A percentile compares a stretch with the other conserved stretches of the same genome.
Evolutionary conservation across 495 filamentous ascomycete genomes (phyloP).

Genomic region (Jackrogersella minutella): DNA sequence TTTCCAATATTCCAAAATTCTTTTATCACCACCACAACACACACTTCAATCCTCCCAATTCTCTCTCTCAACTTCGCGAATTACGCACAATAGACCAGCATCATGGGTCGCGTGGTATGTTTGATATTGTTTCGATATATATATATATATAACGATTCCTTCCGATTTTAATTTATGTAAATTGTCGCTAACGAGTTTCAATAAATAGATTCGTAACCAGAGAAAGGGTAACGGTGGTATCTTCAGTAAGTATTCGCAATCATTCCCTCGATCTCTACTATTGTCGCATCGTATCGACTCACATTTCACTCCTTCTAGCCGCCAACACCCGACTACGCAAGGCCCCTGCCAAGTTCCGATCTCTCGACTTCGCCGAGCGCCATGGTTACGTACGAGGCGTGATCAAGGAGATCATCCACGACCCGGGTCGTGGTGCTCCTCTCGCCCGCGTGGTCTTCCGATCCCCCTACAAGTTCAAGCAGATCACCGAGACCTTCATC

Average conservation of each 20-base stretch:
- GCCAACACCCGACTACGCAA: constrained; percentile 90
- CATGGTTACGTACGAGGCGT: constrained; percentile 97
- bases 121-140: not conserved
- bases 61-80: constrained; percentile 42
- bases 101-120: constrained; percentile 64
- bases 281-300: constrained; percentile 21
- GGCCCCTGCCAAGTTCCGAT: constrained; percentile 85
- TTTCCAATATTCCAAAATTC: constrained; percentile 45
- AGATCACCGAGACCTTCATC: constrained; percentile 95
- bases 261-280: too few species aligned
- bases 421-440: constrained; percentile 96
- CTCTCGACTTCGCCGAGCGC: constrained; percentile 91
- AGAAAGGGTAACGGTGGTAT: constrained; percentile 98
- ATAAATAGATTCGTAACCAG: constrained; percentile 84
- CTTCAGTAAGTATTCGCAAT: constrained; percentile 83
- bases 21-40: constrained; percentile 38
- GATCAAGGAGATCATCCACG: constrained; percentile 99
- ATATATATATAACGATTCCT: too few species aligned
- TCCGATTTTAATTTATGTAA: not conserved
- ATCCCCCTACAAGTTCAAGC: constrained; percentile 89
- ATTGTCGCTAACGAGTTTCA: constrained; percentile 33
- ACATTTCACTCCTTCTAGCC: constrained; percentile 41
- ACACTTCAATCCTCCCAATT: constrained; percentile 31
- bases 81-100: constrained; percentile 46
- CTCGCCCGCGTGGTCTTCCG: constrained; percentile 97